Evolutionary conservation across 768 basidiomycete species (phyloP), one percentile per base, ranked within the genome.

Genomic region (Auriscalpium microsporum): DNA sequence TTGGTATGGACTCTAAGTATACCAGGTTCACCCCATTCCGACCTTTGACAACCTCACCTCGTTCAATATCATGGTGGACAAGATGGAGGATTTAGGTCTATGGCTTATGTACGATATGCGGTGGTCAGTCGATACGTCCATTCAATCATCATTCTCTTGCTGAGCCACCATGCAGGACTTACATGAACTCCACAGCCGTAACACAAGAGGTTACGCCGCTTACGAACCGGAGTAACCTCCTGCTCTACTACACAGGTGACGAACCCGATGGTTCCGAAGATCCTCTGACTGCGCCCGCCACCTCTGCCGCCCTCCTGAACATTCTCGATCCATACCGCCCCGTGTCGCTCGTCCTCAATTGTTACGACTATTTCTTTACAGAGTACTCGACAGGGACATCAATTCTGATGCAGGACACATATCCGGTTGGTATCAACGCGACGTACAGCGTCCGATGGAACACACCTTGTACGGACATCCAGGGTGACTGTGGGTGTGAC

Each of bases 21-120:
- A 28, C 50, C 42, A 78, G 83, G 76, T 90, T 16, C 90, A 91
- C 62, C 83, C 86, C 2, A 71, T 88, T 5, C 88, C 90, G 0
- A 68, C 78, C 0, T 89, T 84, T 56, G 75, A 75, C 57, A 81
- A 86, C 60, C 58, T 82, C 36, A 81, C 83, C 0, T 75, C 74
- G 0, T 69, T 89, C 0, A 75, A 80, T 37, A 56, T 73, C 49
- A 80, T 87, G 28, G 64, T 90, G 8, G 83, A 88, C 62, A 71
- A 76, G 45, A 87, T 90, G 84, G 81, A 89, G 66, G 77, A 84
- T 57, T 80, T 83, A 0, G 80, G 78, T 0, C 58, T 82, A 3
- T 91, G 85, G 63, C 74, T 90, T 53, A 89, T 90, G 81, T 92
- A 91, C 59, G 87, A 90, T 65, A 90, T 91, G 87, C 77, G 87